These are phyloP conservation scores for Perkinsela sp. DNA, from an alignment of 208 protist species.

Conservation along the genomic window DNA sequence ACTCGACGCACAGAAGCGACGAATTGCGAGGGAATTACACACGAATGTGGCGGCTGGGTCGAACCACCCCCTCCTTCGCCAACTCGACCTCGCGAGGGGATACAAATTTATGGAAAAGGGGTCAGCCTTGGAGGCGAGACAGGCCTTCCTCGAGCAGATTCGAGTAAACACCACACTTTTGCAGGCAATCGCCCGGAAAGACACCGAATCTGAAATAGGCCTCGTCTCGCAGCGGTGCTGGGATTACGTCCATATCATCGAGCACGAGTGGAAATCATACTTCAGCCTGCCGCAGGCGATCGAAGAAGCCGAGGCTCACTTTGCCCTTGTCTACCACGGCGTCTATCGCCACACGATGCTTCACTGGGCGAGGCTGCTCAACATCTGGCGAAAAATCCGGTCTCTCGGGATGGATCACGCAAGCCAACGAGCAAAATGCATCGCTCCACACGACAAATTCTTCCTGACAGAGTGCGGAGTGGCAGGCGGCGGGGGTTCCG, in stretches of 20 bases:
- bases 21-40: not conserved
- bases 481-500: not conserved
- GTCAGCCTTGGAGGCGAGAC: not conserved
- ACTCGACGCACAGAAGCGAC: not conserved
- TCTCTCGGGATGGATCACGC: not conserved
- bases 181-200: not conserved
- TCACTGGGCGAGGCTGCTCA: not conserved
- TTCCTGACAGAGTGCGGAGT: not conserved
- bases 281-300: not conserved
- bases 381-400: not conserved
- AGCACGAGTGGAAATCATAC: not conserved
- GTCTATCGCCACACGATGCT: not conserved
- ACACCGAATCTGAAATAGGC: not conserved
- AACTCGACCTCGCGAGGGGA: not conserved
- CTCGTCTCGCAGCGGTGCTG: not conserved
- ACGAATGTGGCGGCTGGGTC: not conserved
- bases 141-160: not conserved
- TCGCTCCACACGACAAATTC: not conserved
- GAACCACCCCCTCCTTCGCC: not conserved
- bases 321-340: not conserved
- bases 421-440: not conserved
- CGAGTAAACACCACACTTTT: not conserved
- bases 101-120: not conserved
- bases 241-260: not conserved
- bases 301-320: not conserved